Evolutionary conservation across 805 yeast genomes (phyloP).

Genomic region (Saccharomycopsis selenospora): DNA sequence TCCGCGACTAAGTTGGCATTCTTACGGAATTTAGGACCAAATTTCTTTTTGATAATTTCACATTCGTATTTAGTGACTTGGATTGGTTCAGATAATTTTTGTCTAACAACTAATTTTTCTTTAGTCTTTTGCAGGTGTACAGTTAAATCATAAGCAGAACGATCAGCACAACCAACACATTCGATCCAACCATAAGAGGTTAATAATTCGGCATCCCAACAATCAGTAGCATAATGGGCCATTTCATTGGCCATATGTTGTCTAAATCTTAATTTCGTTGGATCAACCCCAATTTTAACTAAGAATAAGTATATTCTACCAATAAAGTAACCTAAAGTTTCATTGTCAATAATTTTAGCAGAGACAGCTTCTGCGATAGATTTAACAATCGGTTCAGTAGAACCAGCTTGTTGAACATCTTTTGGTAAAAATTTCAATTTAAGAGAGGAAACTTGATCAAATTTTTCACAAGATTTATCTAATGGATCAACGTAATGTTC

Average conservation of each 20-base stretch:
- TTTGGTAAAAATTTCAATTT: slow-evolving; percentile 76
- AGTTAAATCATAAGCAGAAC: slow-evolving; percentile 94
- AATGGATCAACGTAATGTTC: slow-evolving; percentile 97
- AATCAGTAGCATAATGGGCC: slow-evolving; percentile 99
- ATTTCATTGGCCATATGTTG: slow-evolving; percentile 98
- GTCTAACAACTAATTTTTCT: slow-evolving; percentile 91
- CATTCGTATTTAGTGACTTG: slow-evolving; percentile 78
- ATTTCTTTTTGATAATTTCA: slow-evolving; percentile 86
- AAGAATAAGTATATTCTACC: slow-evolving; percentile 88
- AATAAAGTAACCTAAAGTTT: slow-evolving; percentile 94
- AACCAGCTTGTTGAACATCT: slow-evolving; percentile 81
- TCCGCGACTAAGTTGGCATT: slow-evolving; percentile 90
- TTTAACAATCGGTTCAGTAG: slow-evolving; percentile 53
- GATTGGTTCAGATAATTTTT: slow-evolving; percentile 77
- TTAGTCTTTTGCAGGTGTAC: slow-evolving; percentile 94
- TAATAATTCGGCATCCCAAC: slow-evolving; percentile 98
- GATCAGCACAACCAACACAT: slow-evolving; percentile 99
- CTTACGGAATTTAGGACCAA: slow-evolving; percentile 96
- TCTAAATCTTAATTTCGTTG: slow-evolving; percentile 81
- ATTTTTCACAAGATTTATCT: slow-evolving; percentile 76
- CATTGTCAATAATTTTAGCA: slow-evolving; percentile 85
- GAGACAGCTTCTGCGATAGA: slow-evolving; percentile 88
- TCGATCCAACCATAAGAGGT: slow-evolving; percentile 99
- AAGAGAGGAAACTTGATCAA: slow-evolving; percentile 66
- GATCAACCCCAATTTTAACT: slow-evolving; percentile 83